Evolutionary conservation across 257 asterid species (phyloP).

Genomic region (Solanum chilense): DNA sequence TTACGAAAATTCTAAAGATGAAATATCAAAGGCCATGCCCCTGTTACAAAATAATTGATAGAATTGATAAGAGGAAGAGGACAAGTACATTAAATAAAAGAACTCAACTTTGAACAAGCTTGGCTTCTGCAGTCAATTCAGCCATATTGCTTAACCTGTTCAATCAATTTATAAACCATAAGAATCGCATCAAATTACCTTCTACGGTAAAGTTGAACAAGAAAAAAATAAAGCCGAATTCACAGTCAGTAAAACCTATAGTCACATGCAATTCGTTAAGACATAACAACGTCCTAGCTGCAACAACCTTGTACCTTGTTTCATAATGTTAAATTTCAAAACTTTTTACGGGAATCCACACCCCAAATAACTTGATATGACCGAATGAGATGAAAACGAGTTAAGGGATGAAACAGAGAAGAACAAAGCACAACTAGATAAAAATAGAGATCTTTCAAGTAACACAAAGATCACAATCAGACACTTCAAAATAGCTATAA

Average conservation of each 20-base stretch:
- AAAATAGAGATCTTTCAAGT: background rate
- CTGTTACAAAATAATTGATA: background rate
- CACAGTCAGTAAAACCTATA: background rate
- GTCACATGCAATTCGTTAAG: background rate
- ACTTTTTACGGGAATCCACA: background rate
- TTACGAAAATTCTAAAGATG: background rate
- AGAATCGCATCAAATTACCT: background rate
- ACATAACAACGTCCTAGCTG: background rate
- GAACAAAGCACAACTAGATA: background rate
- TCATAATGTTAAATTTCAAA: background rate
- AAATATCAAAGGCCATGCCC: background rate
- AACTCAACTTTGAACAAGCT: constrained; percentile 1
- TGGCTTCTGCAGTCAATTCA: background rate
- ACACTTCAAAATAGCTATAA: background rate
- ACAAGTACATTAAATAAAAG: background rate
- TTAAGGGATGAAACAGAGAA: background rate
- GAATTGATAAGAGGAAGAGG: background rate
- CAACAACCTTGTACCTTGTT: background rate
- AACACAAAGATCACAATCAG: background rate
- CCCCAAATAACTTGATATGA: background rate
- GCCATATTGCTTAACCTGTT: constrained; percentile 1
- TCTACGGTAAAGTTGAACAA: background rate
- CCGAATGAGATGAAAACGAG: background rate
- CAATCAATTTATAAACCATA: background rate
- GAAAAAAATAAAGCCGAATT: background rate